Conservation (phyloP, 805 yeast genomes). For the Zygosaccharomyces pseudorouxii region DNA sequence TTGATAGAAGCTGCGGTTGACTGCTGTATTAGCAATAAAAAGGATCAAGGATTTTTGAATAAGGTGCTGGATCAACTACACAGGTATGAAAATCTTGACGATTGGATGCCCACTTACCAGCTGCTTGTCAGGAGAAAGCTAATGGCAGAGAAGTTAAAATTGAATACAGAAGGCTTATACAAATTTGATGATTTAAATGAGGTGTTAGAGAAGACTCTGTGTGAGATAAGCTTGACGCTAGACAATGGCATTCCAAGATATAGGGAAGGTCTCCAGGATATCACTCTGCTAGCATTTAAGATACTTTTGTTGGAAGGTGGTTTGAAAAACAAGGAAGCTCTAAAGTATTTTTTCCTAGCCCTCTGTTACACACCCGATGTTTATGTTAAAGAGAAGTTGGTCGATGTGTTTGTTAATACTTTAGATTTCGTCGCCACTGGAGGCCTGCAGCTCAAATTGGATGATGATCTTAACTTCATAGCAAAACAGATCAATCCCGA, state of each 20-base stretch:
- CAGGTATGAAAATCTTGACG: slow-evolving; percentile 73
- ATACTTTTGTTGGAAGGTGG: slow-evolving; percentile 75
- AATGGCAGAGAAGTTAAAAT: slow-evolving; percentile 53
- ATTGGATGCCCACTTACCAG: slow-evolving; percentile 75
- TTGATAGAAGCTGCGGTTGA: slow-evolving; percentile 53
- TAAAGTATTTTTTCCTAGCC: slow-evolving; percentile 57
- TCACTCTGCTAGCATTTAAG: slow-evolving; percentile 63
- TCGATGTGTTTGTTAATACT: slow-evolving; percentile 44
- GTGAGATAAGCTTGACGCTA: slow-evolving; percentile 34
- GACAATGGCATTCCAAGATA: slow-evolving; percentile 10
- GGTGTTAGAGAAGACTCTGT: slow-evolving; percentile 53
- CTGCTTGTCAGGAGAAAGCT: slow-evolving; percentile 44
- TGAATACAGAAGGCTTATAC: slow-evolving; percentile 54
- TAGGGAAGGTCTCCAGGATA: slow-evolving; percentile 39
- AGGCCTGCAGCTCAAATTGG: slow-evolving; percentile 58
- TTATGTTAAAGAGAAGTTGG: slow-evolving; percentile 47
- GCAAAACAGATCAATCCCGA: slow-evolving; percentile 25
- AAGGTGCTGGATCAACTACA: slow-evolving; percentile 63
- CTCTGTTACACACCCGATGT: slow-evolving; percentile 53
- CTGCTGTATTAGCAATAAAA: slow-evolving; percentile 34
- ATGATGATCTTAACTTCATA: slow-evolving; percentile 52
- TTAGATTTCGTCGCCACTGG: slow-evolving; percentile 64
- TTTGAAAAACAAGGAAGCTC: slow-evolving; percentile 54
- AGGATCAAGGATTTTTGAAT: slow-evolving; percentile 38
- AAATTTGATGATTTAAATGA: slow-evolving; percentile 43